Evolutionary conservation across 305 asterid species (phyloP), one percentile per base, ranked within the genome.

Genomic region (Galium porrigens): DNA sequence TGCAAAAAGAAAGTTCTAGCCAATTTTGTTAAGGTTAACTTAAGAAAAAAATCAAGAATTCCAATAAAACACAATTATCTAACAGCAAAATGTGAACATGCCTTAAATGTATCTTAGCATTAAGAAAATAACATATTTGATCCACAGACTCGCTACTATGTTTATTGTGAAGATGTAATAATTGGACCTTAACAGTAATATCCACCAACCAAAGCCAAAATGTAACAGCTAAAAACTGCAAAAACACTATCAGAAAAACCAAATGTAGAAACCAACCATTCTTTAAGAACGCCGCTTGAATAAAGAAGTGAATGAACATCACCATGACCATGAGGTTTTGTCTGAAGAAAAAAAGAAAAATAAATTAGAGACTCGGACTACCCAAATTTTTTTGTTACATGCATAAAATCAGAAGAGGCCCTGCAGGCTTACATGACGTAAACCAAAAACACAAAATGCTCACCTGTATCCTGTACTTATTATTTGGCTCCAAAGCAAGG

Each of bases 271-370:
- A 78, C 83, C 72, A 75, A 92, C 99, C 97, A 92, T 66, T 72
- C 84, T 74, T 82, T 86, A 62, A 92, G 95, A 81, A 87, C 84
- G 63, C 97, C 97, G 61, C 82, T 85, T 58, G 97, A 87, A 77
- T 84, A 89, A 54, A 92, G 94, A 83, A 92, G 96, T 42, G 97
- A 84, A 79, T 92, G 99, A 77, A 92, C 95, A 72, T 92, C 99
- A 63, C 99, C 99, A 77, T 92, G 99, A 70, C 99, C 99, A 71
- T 92, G 99, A 70, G 99, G 99, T 79, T 92, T 92, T 74, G 96
- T 92, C 99, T 92, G 74, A 73, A 68, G 63, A 56, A 78, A 63
- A 17, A 70, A 39, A 34, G 51, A 70, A 37, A 9, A 42, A 61
- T 67, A 72, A 71, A 62, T 56, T 6, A 11, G 14, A 7, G 12